Base-by-base conservation (phyloP, 768 basidiomycete species). In the Macrolepiota dolichaula region DNA sequence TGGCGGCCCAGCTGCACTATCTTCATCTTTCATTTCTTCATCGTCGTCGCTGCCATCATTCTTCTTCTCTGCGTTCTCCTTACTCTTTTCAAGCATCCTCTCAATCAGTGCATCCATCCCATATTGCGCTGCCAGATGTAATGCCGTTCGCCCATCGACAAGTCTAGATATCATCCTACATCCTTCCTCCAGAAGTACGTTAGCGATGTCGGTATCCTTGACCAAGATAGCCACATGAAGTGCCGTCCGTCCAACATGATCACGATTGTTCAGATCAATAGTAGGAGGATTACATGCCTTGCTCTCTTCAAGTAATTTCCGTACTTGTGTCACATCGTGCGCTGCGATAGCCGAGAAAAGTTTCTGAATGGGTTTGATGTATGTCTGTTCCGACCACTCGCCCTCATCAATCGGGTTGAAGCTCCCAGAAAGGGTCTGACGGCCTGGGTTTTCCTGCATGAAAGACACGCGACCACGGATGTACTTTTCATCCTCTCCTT, bases 341-440 rank as follows among this genome's bases (percentile, higher is more conserved):
- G 74, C 66, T 2, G 76, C 79, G 62, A 88, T 83, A n/a, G 82
- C 82, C 10, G 71, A 66, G 72, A 87, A 87, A 59, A 88, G 79
- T 60, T 79, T 77, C 59, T 83, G 81, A 0, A 78, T 77, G 13
- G 76, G 76, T 11, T 80, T 82, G 62, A 86, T 76, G 68, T 87
- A 88, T 9, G 82, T 85, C 63, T 85, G 81, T 36, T 76, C 83
- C 59, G 79, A 79, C 86, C 86, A 88, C 75, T 86, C 85, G 11
- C 84, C 85, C 12, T 79, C 82, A 62, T 88, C 85, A 66, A 87
- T 86, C 0, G 85, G 85, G 56, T 85, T 82, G 75, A 87, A 87
- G 66, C 82, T 83, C 0, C 86, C 86, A 0, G 85, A 80, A 42
- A 87, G 80, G 40, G 72, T 80, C 67, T 87, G 85, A 10, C 85